These are phyloP conservation scores for Cnidoscolus chayamansa DNA, from an alignment of 441 rosid species.

Conservation along the genomic window DNA sequence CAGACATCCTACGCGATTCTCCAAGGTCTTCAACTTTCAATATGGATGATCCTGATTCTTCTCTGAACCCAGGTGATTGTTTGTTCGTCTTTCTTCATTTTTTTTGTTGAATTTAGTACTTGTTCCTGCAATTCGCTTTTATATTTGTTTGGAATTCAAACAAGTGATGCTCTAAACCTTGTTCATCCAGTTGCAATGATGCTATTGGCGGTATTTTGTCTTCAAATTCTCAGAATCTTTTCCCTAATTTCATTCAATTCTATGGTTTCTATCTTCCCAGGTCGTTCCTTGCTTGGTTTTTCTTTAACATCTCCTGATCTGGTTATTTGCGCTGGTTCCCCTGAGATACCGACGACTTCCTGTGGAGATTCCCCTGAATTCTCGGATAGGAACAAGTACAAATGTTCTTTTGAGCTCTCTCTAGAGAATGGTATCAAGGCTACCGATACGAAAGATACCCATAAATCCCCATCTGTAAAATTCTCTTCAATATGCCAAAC, in stretches of 20 bases:
- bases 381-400: constrained; percentile 22
- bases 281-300: constrained; percentile 53
- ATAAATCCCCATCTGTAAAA: constrained; percentile 49
- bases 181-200: constrained; percentile 13
- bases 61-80: constrained; percentile 31
- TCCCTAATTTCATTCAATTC: not conserved
- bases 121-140: not conserved
- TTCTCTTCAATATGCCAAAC: constrained; percentile 64
- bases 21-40: constrained; percentile 11
- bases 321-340: constrained; percentile 26
- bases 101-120: not conserved
- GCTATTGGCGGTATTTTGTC: not conserved
- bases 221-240: not conserved
- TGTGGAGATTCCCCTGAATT: constrained; percentile 48
- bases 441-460: constrained; percentile 16
- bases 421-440: constrained; percentile 58
- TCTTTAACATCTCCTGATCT: constrained; percentile 66
- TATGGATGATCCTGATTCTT: constrained; percentile 42
- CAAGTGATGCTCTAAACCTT: not conserved
- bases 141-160: constrained; percentile 14
- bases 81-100: not conserved
- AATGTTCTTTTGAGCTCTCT: constrained; percentile 28
- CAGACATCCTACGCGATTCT: constrained; percentile 19
- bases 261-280: constrained; percentile 22
- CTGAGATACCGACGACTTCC: constrained; percentile 46